These are phyloP conservation scores for Trypanosoma scelopori DNA, from an alignment of 208 protist genomes.

Conservation along the genomic window DNA sequence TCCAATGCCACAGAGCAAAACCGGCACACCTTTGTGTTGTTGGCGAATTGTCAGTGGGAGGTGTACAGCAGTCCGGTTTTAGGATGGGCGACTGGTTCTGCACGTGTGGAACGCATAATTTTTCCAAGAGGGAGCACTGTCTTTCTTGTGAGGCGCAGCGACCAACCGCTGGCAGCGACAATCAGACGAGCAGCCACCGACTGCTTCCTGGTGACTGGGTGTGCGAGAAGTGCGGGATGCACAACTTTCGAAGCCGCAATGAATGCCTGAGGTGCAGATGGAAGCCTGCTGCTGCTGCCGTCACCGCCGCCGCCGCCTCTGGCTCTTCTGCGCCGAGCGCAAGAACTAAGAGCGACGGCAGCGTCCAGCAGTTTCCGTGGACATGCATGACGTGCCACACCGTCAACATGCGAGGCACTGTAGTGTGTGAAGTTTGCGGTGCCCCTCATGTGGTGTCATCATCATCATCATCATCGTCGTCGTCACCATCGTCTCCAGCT, in stretches of 20 bases:
- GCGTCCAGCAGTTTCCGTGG: slow-evolving; percentile 19
- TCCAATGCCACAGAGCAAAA: slow-evolving; percentile 49
- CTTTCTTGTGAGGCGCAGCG: slow-evolving; percentile 31
- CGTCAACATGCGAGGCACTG: slow-evolving; percentile 16
- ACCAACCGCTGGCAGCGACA: background rate
- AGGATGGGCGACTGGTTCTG: slow-evolving; percentile 69
- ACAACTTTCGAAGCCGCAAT: slow-evolving; percentile 46
- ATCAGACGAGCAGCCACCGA: background rate
- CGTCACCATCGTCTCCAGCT: background rate
- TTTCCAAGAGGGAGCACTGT: slow-evolving; percentile 45
- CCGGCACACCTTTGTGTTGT: slow-evolving; percentile 5
- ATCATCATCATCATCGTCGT: no score
- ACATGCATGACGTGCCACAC: slow-evolving; percentile 38
- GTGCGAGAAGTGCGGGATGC: slow-evolving; percentile 34
- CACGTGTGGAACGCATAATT: slow-evolving; percentile 72
- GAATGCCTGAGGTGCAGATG: slow-evolving; percentile 34
- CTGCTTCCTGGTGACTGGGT: slow-evolving; percentile 38
- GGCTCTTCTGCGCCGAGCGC: background rate
- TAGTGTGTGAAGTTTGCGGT: slow-evolving; percentile 31
- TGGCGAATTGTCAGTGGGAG: background rate
- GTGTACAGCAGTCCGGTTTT: slow-evolving; percentile 3
- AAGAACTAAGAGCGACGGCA: background rate
- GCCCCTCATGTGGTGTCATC: background rate
- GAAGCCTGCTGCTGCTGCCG: background rate
- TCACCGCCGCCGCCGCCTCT: background rate